These are phyloP conservation scores for Amanita jacksonii DNA, from an alignment of 768 basidiomycete species.

Conservation along the genomic window DNA sequence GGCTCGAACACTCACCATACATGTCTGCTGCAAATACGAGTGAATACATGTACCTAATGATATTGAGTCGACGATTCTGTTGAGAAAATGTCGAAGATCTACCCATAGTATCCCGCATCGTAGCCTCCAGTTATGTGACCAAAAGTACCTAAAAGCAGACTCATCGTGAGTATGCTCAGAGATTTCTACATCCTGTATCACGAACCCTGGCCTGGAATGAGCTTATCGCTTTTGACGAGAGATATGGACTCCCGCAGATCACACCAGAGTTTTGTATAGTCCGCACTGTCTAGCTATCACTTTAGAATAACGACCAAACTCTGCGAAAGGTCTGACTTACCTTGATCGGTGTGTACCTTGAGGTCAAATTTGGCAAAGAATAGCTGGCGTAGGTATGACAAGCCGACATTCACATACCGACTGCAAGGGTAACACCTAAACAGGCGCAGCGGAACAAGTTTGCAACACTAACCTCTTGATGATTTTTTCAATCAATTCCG, in stretches of 20 bases:
- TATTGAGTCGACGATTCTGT: conserved; percentile 1
- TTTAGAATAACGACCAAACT: background rate
- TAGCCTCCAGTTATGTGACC: conserved; percentile 74
- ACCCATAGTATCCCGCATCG: conserved; percentile 61
- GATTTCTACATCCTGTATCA: background rate
- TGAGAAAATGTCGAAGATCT: conserved; percentile 7
- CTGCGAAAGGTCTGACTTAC: conserved; percentile 19
- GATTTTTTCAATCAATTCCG: conserved; percentile 69
- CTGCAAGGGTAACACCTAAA: conserved; percentile 18
- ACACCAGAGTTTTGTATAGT: conserved; percentile 79
- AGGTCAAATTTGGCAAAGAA: conserved; percentile 80
- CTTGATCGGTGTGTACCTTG: conserved; percentile 62
- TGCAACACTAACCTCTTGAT: conserved; percentile 50
- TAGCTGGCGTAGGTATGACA: conserved; percentile 75
- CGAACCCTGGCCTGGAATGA: conserved; percentile 57
- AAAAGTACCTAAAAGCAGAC: conserved; percentile 35
- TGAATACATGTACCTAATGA: conserved; percentile 54
- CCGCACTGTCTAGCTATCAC: conserved; percentile 34
- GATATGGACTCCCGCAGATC: conserved; percentile 59
- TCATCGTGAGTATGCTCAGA: background rate
- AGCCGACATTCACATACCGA: conserved; percentile 73
- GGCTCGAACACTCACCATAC: conserved; percentile 29
- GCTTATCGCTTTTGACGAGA: conserved; percentile 51
- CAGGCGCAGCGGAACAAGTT: background rate
- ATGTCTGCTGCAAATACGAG: conserved; percentile 54